phyloP scores from a whole-genome alignment of 2,329 filamentous ascomycete species.

The Rhexocercosporidium sp. region DNA sequence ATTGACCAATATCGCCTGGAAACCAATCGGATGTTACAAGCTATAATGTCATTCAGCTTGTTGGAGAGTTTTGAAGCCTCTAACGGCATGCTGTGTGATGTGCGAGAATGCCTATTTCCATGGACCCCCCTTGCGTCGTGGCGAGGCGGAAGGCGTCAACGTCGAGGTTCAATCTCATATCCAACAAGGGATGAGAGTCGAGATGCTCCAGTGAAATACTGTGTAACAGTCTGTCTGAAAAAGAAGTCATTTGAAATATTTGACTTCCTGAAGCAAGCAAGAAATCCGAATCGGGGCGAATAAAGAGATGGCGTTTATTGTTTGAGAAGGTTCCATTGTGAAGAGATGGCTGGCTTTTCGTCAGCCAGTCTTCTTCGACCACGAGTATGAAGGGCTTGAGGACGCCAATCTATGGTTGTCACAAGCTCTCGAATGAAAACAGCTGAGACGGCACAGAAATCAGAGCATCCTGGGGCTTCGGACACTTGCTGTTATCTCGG shows the following conservation, averaged over 20 bases:
- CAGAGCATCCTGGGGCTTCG: too few species aligned
- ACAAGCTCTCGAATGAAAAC: conserved; percentile 24
- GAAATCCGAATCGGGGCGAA: conserved; percentile 24
- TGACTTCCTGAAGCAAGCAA: conserved; percentile 16
- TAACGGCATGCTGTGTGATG: conserved; percentile 31
- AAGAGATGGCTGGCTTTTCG: conserved; percentile 19
- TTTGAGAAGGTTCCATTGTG: conserved; percentile 27
- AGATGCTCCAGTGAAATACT: conserved; percentile 16
- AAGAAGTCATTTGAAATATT: conserved; percentile 17
- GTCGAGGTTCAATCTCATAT: conserved; percentile 22
- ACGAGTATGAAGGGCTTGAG: conserved; percentile 29
- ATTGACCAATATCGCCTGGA: conserved; percentile 6
- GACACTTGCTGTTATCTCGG: not conserved
- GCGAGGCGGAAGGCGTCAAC: conserved; percentile 28
- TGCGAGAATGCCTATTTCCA: conserved; percentile 21
- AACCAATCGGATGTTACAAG: conserved; percentile 18
- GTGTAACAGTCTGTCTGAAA: conserved; percentile 21
- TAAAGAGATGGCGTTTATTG: conserved; percentile 25
- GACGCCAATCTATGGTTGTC: conserved; percentile 22
- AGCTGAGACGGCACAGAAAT: conserved; percentile 26
- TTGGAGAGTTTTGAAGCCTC: conserved; percentile 12
- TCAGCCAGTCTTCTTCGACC: conserved; percentile 36
- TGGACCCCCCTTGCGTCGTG: conserved; percentile 36
- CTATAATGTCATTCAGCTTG: conserved; percentile 12
- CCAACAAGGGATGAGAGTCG: conserved; percentile 29